A percentile compares a stretch with the other conserved stretches of the same genome.
phyloP scores from a whole-genome alignment of 2,329 filamentous ascomycete species.

The Xylaria sp. region DNA sequence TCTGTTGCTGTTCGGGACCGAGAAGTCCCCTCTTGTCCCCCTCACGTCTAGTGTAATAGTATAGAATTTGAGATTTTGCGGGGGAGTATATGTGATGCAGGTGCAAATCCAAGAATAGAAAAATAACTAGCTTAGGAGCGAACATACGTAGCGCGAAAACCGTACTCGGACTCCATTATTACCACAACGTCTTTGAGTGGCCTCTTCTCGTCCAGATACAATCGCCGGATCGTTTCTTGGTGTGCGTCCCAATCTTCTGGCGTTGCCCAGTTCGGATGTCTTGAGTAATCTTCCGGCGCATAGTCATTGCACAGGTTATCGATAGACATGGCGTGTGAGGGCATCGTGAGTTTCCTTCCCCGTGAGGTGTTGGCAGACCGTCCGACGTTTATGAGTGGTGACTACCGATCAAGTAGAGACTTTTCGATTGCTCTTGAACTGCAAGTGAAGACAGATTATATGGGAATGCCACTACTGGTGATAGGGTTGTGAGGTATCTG shows the following conservation, averaged over 20 bases:
- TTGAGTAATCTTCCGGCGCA: constrained; percentile 36
- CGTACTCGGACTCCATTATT: constrained; percentile 43
- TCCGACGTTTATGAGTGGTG: neutral
- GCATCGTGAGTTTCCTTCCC: constrained; percentile 34
- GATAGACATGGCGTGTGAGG: constrained; percentile 43
- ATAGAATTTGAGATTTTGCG: constrained; percentile 32
- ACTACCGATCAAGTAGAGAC: neutral
- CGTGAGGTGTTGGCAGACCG: neutral
- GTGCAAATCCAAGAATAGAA: constrained; percentile 25
- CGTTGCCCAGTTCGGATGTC: constrained; percentile 41
- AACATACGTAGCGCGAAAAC: constrained; percentile 43
- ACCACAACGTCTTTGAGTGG: constrained; percentile 44
- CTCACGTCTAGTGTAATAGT: constrained; percentile 2
- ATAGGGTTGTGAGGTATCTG: constrained; percentile 11
- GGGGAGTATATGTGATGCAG: constrained; percentile 28
- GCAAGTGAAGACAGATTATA: constrained; percentile 1
- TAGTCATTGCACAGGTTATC: constrained; percentile 41
- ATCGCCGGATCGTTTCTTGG: constrained; percentile 41
- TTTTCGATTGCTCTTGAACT: neutral
- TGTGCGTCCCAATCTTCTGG: constrained; percentile 43
- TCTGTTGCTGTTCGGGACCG: constrained; percentile 16
- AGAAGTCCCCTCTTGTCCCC: neutral
- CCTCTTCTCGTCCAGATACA: constrained; percentile 44
- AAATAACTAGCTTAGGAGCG: constrained; percentile 17
- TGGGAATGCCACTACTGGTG: neutral